Evolutionary conservation across 129 eudicot species (phyloP).

Genomic region (Flaveria robusta): DNA sequence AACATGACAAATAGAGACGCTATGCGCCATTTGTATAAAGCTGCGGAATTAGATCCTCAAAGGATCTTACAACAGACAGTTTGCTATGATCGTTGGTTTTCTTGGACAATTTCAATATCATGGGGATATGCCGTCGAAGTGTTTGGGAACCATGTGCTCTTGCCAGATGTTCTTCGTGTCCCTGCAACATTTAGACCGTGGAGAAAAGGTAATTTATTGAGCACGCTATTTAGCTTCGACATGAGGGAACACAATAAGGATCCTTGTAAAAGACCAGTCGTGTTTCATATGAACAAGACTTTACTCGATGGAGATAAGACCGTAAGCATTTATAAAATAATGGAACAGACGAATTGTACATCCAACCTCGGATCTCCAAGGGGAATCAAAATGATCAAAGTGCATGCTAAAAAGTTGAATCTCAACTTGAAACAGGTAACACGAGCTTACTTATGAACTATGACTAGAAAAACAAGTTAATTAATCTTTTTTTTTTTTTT

Average conservation of each 20-base stretch:
- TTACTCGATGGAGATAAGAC: slow-evolving; percentile 23
- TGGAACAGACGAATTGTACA: slow-evolving; percentile 46
- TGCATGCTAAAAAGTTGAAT: slow-evolving; percentile 50
- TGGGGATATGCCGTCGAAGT: slow-evolving; percentile 88
- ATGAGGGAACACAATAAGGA: slow-evolving; percentile 51
- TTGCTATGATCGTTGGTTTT: slow-evolving; percentile 80
- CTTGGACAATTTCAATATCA: slow-evolving; percentile 87
- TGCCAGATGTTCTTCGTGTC: slow-evolving; percentile 60
- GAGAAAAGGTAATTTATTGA: slow-evolving; percentile 36
- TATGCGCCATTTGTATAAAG: slow-evolving; percentile 59
- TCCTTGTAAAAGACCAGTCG: slow-evolving; percentile 62
- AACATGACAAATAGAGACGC: slow-evolving; percentile 52
- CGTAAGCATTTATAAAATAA: slow-evolving; percentile 43
- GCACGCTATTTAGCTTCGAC: slow-evolving; percentile 38
- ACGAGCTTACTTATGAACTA: not conserved
- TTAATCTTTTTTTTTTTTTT: not conserved
- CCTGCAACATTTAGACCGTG: slow-evolving; percentile 67
- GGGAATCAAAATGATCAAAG: slow-evolving; percentile 59
- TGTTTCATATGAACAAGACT: slow-evolving; percentile 56
- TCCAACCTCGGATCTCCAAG: slow-evolving; percentile 51
- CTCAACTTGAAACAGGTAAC: slow-evolving; percentile 64
- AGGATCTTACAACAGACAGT: slow-evolving; percentile 76
- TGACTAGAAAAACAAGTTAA: not conserved
- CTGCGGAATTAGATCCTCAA: slow-evolving; percentile 58
- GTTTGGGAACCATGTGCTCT: slow-evolving; percentile 42